These are phyloP conservation scores for Phycomyces blakesleeanus DNA, from an alignment of 192 early-diverging fungal species.

Conservation along the genomic window DNA sequence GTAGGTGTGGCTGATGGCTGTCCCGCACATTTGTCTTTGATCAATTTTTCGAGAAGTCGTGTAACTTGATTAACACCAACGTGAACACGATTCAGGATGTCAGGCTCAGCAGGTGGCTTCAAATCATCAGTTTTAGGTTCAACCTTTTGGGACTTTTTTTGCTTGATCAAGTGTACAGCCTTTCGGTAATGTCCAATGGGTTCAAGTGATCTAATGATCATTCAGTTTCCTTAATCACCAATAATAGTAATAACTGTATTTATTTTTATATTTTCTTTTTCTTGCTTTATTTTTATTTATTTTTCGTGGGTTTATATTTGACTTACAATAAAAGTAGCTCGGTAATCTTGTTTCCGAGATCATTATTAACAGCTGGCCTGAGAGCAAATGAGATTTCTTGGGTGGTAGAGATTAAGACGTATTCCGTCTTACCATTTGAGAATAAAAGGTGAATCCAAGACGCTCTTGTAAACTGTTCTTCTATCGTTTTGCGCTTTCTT, in stretches of 20 bases:
- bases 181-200: slow-evolving; percentile 12
- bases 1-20: not conserved
- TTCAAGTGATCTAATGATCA: slow-evolving; percentile 2
- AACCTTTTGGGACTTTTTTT: slow-evolving; percentile 1
- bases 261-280: too few relatives aligned
- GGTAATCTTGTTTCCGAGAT: not conserved
- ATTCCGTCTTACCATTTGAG: slow-evolving; percentile 10
- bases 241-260: not conserved
- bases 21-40: not conserved
- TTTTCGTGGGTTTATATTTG: not conserved
- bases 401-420: not conserved
- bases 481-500: not conserved
- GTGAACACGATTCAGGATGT: not conserved
- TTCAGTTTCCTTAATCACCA: too few relatives aligned
- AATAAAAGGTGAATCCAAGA: slow-evolving; percentile 11
- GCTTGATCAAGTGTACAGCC: not conserved
- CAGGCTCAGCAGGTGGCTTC: not conserved
- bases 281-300: too few relatives aligned
- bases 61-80: slow-evolving; percentile 19
- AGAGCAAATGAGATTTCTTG: not conserved
- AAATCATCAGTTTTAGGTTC: not conserved
- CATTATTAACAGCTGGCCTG: slow-evolving; percentile 5
- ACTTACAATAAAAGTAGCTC: slow-evolving; percentile 1
- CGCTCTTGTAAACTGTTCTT: slow-evolving; percentile 9
- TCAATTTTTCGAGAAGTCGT: slow-evolving; percentile 5